phyloP scores from a whole-genome alignment of 352 stramenopile genomes.

The Globisporangium nunn region DNA sequence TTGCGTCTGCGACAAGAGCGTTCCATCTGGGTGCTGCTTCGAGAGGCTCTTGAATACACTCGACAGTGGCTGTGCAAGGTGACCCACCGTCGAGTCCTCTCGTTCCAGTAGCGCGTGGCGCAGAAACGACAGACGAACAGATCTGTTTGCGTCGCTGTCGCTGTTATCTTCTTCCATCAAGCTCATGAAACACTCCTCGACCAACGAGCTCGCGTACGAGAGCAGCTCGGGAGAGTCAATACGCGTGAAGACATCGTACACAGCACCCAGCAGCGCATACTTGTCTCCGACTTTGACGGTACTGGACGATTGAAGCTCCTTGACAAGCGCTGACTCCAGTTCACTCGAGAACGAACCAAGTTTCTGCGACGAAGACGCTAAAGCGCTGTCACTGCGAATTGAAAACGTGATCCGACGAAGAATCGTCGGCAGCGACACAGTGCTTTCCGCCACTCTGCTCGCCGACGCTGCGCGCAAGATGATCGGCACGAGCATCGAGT shows the following conservation, averaged over 20 bases:
- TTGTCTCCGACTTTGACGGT: not conserved
- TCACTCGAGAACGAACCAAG: constrained; percentile 2
- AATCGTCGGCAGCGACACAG: constrained; percentile 8
- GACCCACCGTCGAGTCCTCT: constrained; percentile 1
- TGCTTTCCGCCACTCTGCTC: not conserved
- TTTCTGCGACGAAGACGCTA: not conserved
- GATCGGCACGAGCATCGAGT: constrained; percentile 25
- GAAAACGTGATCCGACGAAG: constrained; percentile 12
- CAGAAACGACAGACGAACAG: constrained; percentile 11
- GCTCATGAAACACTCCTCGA: constrained; percentile 4
- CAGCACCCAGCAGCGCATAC: constrained; percentile 6
- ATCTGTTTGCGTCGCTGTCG: not conserved
- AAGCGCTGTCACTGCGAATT: constrained; percentile 4
- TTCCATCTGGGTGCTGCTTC: constrained; percentile 14
- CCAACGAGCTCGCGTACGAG: constrained; percentile 5
- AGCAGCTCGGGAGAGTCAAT: constrained; percentile 10
- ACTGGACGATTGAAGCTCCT: not conserved
- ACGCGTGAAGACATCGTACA: constrained; percentile 14
- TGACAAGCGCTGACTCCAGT: constrained; percentile 4
- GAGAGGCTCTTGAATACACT: constrained; percentile 22
- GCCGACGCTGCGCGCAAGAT: constrained; percentile 17
- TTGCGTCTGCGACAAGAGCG: constrained; percentile 21
- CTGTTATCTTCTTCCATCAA: constrained; percentile 3
- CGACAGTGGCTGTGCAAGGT: constrained; percentile 4
- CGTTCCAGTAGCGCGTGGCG: constrained; percentile 12